Base-by-base conservation (phyloP, 108 stramenopile genomes). In the Cyclostephanos tholiformis region DNA sequence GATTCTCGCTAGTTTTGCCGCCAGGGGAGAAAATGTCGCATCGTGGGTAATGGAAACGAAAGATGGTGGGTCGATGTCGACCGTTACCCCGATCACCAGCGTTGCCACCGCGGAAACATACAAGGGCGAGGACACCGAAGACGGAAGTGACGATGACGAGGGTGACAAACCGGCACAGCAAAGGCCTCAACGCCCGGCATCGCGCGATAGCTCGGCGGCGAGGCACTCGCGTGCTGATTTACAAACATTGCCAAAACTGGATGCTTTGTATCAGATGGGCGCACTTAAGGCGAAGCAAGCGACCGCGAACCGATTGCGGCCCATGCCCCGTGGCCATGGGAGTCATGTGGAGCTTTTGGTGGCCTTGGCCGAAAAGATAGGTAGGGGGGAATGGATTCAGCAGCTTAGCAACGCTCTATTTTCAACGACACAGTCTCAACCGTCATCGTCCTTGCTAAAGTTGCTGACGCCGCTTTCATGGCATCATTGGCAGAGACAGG, bases 221-320 rank as follows among this genome's bases (percentile, higher is more conserved):
- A 76, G 49, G 49, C 76, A 75, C 53, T 75, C 85, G 32, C 69
- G 86, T 19, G 75, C 85, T 59, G 88, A 91, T 38, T 65, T 91
- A 22, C 77, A 82, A 74, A 91, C 89, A 1, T 19, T 87, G 57
- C 74, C 68, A 20, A 91, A 85, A 68, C 71, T 91, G 35, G 89
- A 91, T 36, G 50, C 58, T n/a, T 14, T 88, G 39, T 90, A 84
- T 85, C 82, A 83, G 64, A 76, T 79, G 12, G 50, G 66, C 16
- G 62, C 67, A 49, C 74, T 79, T 20, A 69, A 51, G 50, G 49
- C 44, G 26, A 74, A 63, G 52, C 87, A 74, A 52, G 58, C 43
- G 19, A 60, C 44, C 0, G n/a, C 59, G 26, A 56, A 74, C 26
- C 43, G 58, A 17, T 58, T 67, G 67, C 25, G 25, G 25, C 12